These are phyloP conservation scores for Citrus cavaleriei DNA, from an alignment of 345 rosid genomes.

Conservation along the genomic window DNA sequence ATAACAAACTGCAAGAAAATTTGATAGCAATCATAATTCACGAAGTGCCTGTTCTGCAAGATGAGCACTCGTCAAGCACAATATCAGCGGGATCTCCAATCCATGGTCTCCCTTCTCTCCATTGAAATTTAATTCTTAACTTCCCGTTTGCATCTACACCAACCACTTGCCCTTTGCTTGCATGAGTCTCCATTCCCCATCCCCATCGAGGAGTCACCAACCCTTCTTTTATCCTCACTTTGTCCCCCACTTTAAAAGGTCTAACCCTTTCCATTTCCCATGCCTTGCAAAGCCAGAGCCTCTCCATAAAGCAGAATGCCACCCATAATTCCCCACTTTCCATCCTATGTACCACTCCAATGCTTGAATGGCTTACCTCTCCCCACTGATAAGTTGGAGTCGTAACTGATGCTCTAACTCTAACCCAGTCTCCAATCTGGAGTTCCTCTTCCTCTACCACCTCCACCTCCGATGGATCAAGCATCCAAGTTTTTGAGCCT, in stretches of 20 bases:
- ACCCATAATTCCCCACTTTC: slow-evolving; percentile 81
- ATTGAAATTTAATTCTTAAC: slow-evolving; percentile 78
- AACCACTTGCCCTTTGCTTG: slow-evolving; percentile 83
- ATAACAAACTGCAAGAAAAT: not conserved
- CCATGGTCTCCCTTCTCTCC: slow-evolving; percentile 99
- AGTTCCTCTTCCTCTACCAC: slow-evolving; percentile 77
- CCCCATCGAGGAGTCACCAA: slow-evolving; percentile 89
- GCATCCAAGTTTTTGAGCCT: slow-evolving; percentile 95
- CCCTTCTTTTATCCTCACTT: slow-evolving; percentile 70
- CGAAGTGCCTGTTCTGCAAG: slow-evolving; percentile 14
- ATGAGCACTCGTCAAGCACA: slow-evolving; percentile 52
- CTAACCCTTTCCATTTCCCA: slow-evolving; percentile 79
- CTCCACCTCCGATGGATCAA: slow-evolving; percentile 90
- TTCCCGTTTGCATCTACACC: slow-evolving; percentile 98
- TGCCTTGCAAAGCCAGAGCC: slow-evolving; percentile 91
- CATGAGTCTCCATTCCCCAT: slow-evolving; percentile 99
- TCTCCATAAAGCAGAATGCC: slow-evolving; percentile 80
- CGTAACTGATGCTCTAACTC: slow-evolving; percentile 57
- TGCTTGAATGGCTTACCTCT: slow-evolving; percentile 84
- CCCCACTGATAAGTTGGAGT: slow-evolving; percentile 94
- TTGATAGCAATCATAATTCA: slow-evolving; percentile 1
- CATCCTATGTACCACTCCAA: slow-evolving; percentile 87
- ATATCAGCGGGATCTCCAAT: slow-evolving; percentile 97
- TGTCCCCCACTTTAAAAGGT: slow-evolving; percentile 69
- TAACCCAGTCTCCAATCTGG: slow-evolving; percentile 86